Conservation (phyloP, 192 early-diverging fungal genomes). For the Linnemannia hyalina region DNA sequence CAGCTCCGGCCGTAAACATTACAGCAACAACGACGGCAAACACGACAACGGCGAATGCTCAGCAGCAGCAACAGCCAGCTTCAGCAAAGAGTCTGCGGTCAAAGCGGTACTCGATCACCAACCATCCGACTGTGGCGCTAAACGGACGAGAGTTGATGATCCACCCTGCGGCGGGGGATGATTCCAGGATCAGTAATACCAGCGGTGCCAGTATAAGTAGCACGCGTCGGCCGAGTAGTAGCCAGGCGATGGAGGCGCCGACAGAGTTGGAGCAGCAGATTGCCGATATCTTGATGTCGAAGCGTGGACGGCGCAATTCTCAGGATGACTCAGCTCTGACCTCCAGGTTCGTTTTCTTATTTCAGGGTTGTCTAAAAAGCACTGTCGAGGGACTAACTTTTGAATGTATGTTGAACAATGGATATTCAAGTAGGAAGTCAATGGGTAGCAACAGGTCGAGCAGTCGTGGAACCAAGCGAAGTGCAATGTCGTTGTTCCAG, state of each 20-base stretch:
- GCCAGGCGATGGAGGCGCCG: neutral
- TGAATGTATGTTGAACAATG: neutral
- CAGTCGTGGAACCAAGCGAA: neutral
- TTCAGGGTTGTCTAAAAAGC: too few relatives aligned
- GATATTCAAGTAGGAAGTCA: neutral
- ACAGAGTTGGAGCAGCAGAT: constrained; percentile 41
- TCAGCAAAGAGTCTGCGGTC: neutral
- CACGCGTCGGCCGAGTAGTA: neutral
- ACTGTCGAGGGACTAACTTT: too few relatives aligned
- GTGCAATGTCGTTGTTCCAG: neutral
- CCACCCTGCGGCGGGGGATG: neutral
- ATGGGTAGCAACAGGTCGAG: neutral
- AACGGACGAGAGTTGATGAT: neutral
- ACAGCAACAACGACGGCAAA: neutral
- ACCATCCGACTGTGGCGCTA: neutral
- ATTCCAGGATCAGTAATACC: neutral
- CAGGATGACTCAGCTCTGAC: neutral
- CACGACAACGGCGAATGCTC: neutral
- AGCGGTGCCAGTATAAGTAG: neutral
- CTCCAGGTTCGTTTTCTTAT: neutral
- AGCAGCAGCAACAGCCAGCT: neutral
- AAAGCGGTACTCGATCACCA: neutral
- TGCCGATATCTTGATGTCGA: constrained; percentile 37
- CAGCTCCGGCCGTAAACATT: neutral
- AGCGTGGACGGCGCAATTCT: neutral